Evolutionary conservation across 2,329 filamentous ascomycete genomes (phyloP).

Genomic region (Botrytis fabae): DNA sequence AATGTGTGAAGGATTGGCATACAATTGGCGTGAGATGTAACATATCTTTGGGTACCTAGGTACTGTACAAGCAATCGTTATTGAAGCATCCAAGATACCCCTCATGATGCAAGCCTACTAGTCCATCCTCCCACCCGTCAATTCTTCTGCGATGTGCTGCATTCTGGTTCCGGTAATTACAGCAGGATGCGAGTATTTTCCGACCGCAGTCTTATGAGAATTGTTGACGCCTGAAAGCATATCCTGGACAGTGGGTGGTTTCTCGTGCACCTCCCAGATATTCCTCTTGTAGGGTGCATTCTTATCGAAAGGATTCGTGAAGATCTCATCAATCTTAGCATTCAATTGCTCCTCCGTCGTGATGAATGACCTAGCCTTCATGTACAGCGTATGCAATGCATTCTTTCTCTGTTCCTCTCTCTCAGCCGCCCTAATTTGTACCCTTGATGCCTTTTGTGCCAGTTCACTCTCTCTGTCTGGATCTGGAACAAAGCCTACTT

Average conservation of each 20-base stretch:
- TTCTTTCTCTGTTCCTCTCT: constrained; percentile 65
- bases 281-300: constrained; percentile 27
- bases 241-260: constrained; percentile 50
- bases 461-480: constrained; percentile 58
- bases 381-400: constrained; percentile 82
- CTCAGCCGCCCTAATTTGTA: constrained; percentile 47
- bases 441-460: constrained; percentile 47
- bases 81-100: background rate
- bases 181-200: constrained; percentile 35
- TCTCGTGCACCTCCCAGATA: constrained; percentile 37
- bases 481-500: constrained; percentile 58
- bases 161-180: constrained; percentile 56
- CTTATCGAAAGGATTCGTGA: constrained; percentile 49
- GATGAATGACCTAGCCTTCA: constrained; percentile 85
- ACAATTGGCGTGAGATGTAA: background rate
- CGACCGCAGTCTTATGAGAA: constrained; percentile 41
- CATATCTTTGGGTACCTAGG: background rate
- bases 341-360: constrained; percentile 76
- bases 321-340: constrained; percentile 71
- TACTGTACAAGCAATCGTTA: background rate
- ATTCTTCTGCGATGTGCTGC: constrained; percentile 63
- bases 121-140: constrained; percentile 65
- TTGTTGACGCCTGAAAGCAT: constrained; percentile 45
- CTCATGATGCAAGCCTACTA: constrained; percentile 11
- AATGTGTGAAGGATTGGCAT: background rate